phyloP scores from a whole-genome alignment of 192 early-diverging fungal genomes.

The Chytriomyces sp. region DNA sequence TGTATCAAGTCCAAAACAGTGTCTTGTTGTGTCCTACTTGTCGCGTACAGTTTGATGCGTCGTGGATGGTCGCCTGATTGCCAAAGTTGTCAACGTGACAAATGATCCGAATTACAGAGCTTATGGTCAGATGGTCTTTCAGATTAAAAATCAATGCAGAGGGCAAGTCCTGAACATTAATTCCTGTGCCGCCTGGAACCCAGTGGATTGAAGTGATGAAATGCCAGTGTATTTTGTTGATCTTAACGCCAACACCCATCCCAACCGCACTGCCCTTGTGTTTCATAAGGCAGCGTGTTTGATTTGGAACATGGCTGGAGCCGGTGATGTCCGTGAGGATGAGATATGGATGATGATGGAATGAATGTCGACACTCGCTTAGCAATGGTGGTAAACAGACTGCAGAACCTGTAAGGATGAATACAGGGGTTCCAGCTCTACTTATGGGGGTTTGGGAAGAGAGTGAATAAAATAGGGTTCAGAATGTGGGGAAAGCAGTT shows the following conservation, averaged over 20 bases:
- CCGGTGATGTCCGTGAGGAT: background rate
- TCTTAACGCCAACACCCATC: background rate
- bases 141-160: background rate
- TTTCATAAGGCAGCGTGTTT: slow-evolving; percentile 26
- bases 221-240: slow-evolving; percentile 10
- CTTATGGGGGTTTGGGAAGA: background rate
- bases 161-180: too few relatives aligned
- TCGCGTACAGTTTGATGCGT: too few relatives aligned
- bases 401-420: too few relatives aligned
- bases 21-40: too few relatives aligned
- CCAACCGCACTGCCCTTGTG: slow-evolving; percentile 4
- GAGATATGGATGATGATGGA: background rate
- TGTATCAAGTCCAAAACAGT: too few relatives aligned
- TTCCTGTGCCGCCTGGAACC: too few relatives aligned
- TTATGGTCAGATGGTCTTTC: background rate
- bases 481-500: too few relatives aligned
- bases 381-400: too few relatives aligned
- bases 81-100: slow-evolving; percentile 32
- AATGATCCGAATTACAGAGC: too few relatives aligned
- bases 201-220: background rate
- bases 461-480: background rate
- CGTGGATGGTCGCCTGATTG: slow-evolving; percentile 19
- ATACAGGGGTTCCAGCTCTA: too few relatives aligned
- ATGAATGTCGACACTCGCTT: slow-evolving; percentile 21
- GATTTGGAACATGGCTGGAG: slow-evolving; percentile 13